These are phyloP conservation scores for Tilletia indica DNA, from an alignment of 1,284 basidiomycete species.

Conservation along the genomic window DNA sequence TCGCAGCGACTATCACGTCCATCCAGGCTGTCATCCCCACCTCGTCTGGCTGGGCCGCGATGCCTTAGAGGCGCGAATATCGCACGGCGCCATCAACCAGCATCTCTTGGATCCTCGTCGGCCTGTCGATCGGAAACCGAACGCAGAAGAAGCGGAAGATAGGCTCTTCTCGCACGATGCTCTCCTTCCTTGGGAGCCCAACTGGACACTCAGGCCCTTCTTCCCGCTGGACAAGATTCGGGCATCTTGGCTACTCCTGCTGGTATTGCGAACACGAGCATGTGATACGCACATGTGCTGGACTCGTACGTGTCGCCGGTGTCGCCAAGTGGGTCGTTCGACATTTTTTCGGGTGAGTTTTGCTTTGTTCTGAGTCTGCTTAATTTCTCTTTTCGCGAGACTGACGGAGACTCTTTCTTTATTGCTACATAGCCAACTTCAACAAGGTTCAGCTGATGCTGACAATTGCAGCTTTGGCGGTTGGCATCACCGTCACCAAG, in stretches of 20 bases:
- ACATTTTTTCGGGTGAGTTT: conserved; percentile 66
- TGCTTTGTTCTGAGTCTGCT: background rate
- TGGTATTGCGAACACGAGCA: conserved; percentile 82
- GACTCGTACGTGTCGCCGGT: conserved; percentile 83
- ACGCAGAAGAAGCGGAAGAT: conserved; percentile 77
- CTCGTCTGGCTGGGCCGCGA: too few species aligned
- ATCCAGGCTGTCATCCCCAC: conserved; percentile 58
- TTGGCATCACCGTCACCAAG: conserved; percentile 70
- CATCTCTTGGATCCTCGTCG: conserved; percentile 79
- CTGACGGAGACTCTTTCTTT: background rate
- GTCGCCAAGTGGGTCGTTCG: conserved; percentile 85
- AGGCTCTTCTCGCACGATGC: conserved; percentile 81
- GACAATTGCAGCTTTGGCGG: conserved; percentile 71
- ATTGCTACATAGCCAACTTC: conserved; percentile 60
- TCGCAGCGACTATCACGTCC: background rate
- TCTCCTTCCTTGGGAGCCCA: conserved; percentile 70
- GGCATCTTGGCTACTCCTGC: conserved; percentile 70
- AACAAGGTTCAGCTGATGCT: conserved; percentile 88
- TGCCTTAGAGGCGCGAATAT: too few species aligned
- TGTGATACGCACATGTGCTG: conserved; percentile 81
- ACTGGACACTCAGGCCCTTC: conserved; percentile 73
- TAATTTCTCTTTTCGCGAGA: background rate
- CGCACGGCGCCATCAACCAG: conserved; percentile 74
- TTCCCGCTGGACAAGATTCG: conserved; percentile 60
- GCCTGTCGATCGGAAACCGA: conserved; percentile 71